Percentiles rank a stretch among this genome's conserved stretches.
These are phyloP conservation scores for Cornus florida DNA, from an alignment of 148 eudicot genomes.

Conservation along the genomic window DNA sequence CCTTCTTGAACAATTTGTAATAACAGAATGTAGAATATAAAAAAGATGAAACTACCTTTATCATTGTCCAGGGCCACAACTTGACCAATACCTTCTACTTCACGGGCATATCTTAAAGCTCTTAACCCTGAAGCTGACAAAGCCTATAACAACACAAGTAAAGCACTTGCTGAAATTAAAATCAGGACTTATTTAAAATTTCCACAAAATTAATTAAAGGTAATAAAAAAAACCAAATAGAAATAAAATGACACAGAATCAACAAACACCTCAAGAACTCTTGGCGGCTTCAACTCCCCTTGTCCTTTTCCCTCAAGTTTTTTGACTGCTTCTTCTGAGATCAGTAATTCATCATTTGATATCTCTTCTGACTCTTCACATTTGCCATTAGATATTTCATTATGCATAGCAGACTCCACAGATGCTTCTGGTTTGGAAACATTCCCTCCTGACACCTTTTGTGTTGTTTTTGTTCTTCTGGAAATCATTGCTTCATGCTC, in stretches of 20 bases:
- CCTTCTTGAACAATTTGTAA: not conserved
- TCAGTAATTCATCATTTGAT: conserved; percentile 45
- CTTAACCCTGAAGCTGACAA: conserved; percentile 96
- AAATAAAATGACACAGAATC: not conserved
- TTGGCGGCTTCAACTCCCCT: conserved; percentile 75
- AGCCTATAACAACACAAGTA: conserved; percentile 47
- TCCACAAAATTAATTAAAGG: not conserved
- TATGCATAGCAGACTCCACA: conserved; percentile 26
- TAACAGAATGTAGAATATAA: not conserved
- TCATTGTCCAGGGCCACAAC: conserved; percentile 97
- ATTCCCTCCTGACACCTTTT: conserved; percentile 33
- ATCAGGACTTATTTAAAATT: conserved; percentile 2
- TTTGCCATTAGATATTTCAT: conserved; percentile 47
- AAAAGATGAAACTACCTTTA: conserved; percentile 49
- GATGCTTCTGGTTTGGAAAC: conserved; percentile 37
- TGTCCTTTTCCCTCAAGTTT: conserved; percentile 41
- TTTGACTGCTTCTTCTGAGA: conserved; percentile 36
- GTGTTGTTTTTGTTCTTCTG: conserved; percentile 43
- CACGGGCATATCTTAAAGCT: conserved; percentile 98
- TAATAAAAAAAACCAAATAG: not conserved
- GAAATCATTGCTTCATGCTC: conserved; percentile 62
- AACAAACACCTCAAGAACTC: conserved; percentile 83
- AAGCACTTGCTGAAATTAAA: not conserved
- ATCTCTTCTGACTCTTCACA: conserved; percentile 42
- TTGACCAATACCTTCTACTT: conserved; percentile 85